These are phyloP conservation scores for Heritiera fomes DNA, from an alignment of 345 rosid species.

Conservation along the genomic window DNA sequence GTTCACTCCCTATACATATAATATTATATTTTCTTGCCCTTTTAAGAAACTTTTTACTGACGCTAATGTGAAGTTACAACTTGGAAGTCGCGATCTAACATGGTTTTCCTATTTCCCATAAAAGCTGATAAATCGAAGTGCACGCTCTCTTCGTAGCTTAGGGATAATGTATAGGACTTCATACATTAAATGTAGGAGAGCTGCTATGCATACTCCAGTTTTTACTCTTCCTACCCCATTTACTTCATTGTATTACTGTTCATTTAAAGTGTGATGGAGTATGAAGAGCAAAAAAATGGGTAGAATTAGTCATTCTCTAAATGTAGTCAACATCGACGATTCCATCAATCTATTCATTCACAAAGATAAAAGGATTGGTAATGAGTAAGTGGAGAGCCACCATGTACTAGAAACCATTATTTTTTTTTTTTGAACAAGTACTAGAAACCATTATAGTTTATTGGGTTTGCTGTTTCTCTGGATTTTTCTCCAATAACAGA, in stretches of 20 bases:
- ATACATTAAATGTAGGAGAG: too few relatives aligned
- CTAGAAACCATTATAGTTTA: not conserved
- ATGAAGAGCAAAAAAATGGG: too few relatives aligned
- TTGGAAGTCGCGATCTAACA: not conserved
- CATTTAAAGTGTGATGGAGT: too few relatives aligned
- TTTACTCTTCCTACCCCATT: too few relatives aligned
- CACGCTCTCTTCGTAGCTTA: not conserved
- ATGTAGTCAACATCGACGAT: not conserved
- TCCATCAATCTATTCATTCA: not conserved
- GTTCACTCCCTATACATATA: too few relatives aligned
- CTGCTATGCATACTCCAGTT: too few relatives aligned
- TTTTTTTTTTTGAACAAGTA: too few relatives aligned
- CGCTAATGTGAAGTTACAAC: too few relatives aligned
- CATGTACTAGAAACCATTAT: not conserved
- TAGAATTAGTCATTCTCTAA: too few relatives aligned
- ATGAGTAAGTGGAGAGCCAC: not conserved
- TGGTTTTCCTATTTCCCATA: not conserved
- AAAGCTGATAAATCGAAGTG: not conserved
- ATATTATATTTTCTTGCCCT: too few relatives aligned
- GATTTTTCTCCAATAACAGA: not conserved
- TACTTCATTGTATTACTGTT: too few relatives aligned
- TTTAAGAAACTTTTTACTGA: too few relatives aligned
- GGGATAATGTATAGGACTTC: not conserved
- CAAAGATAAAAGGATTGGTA: not conserved
- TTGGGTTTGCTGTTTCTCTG: not conserved